phyloP scores from a whole-genome alignment of 2,329 filamentous ascomycete genomes.

The Nemania abortiva region DNA sequence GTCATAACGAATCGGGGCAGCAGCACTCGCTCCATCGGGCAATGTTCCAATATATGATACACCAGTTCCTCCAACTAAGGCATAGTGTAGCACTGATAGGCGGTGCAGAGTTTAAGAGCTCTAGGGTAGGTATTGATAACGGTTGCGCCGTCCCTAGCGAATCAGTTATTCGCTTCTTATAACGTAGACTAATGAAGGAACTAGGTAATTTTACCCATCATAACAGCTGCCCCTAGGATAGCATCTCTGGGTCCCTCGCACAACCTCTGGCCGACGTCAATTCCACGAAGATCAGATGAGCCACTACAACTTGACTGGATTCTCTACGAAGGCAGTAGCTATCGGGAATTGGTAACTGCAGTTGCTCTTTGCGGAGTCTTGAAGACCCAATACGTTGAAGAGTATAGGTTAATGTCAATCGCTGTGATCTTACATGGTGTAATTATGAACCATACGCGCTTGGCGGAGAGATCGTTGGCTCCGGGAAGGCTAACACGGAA shows the following conservation, averaged over 20 bases:
- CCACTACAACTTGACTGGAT: conserved; percentile 8
- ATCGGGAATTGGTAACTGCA: conserved; percentile 26
- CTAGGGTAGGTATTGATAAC: conserved; percentile 33
- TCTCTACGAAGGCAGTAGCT: conserved; percentile 31
- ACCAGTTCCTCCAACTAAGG: conserved; percentile 31
- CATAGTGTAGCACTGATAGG: conserved; percentile 36
- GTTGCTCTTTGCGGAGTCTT: conserved; percentile 22
- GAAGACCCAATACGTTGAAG: background rate
- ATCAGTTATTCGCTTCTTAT: background rate
- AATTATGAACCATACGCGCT: conserved; percentile 21
- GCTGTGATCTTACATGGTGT: conserved; percentile 32
- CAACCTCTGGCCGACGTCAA: background rate
- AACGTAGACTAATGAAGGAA: conserved; percentile 15
- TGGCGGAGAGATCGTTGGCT: conserved; percentile 27
- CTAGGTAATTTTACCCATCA: conserved; percentile 33
- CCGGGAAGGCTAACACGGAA: background rate
- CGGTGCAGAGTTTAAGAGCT: conserved; percentile 38
- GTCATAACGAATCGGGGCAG: conserved; percentile 47
- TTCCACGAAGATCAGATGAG: background rate
- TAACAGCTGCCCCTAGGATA: conserved; percentile 20
- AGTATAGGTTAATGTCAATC: conserved; percentile 7
- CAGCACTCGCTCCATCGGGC: background rate
- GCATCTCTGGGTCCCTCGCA: background rate
- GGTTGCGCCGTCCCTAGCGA: background rate
- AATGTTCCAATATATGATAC: conserved; percentile 36